These are phyloP conservation scores for Barnettozyma pratensis DNA, from an alignment of 805 yeast species.

Conservation along the genomic window DNA sequence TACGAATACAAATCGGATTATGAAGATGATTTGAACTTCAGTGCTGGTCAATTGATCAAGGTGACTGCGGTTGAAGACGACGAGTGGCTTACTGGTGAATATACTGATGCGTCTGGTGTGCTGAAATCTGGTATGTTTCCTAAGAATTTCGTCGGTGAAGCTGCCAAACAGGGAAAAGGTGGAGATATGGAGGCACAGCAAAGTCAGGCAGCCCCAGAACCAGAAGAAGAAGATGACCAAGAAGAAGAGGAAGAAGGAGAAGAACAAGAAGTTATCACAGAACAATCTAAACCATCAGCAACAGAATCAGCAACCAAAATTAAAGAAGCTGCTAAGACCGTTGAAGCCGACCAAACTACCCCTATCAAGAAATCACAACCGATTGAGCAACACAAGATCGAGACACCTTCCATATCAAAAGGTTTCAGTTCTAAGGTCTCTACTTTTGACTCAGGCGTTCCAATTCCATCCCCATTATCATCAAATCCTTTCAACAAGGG, in stretches of 20 bases:
- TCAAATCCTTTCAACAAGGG: constrained; percentile 3
- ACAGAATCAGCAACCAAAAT: constrained; percentile 8
- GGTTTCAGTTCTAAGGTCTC: constrained; percentile 9
- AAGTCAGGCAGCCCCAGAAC: background rate
- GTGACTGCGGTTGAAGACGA: constrained; percentile 83
- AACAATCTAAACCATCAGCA: constrained; percentile 5
- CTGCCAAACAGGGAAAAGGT: background rate
- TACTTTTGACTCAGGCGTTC: constrained; percentile 10
- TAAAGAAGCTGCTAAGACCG: background rate
- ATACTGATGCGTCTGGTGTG: constrained; percentile 37
- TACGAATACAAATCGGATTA: constrained; percentile 66
- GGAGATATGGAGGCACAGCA: background rate
- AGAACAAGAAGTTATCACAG: too few species aligned
- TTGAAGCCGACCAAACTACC: background rate
- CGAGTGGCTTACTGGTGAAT: constrained; percentile 84
- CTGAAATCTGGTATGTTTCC: constrained; percentile 78
- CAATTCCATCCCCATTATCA: constrained; percentile 5
- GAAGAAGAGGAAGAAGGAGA: constrained; percentile 3
- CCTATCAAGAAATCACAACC: background rate
- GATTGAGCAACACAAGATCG: background rate
- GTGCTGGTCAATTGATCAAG: constrained; percentile 60
- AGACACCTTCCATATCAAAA: constrained; percentile 3
- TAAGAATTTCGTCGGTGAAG: constrained; percentile 59
- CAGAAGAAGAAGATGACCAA: constrained; percentile 1
- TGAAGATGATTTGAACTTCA: constrained; percentile 78